Conservation (phyloP, 345 rosid species). For the Rhodomyrtus tomentosa region DNA sequence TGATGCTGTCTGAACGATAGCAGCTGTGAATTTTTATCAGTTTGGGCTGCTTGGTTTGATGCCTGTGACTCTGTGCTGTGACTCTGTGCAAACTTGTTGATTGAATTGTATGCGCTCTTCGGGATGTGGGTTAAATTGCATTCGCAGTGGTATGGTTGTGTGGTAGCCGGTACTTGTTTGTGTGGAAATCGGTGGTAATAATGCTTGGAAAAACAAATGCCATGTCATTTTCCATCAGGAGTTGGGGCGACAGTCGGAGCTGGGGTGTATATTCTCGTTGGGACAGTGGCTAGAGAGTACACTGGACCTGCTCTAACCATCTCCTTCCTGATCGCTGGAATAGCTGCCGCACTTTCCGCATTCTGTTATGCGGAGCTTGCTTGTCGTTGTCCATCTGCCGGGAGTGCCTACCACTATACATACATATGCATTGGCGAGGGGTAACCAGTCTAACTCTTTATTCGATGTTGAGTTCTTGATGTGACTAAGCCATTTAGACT, state of each 20-base stretch:
- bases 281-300: conserved; percentile 96
- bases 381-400: conserved; percentile 93
- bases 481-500: neutral
- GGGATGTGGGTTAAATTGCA: neutral
- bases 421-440: conserved; percentile 95
- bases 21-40: too few relatives aligned
- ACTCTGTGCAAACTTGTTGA: neutral
- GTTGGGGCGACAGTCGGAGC: conserved; percentile 98
- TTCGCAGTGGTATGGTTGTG: neutral
- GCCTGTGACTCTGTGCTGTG: neutral
- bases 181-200: neutral
- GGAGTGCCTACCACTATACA: conserved; percentile 96
- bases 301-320: conserved; percentile 91
- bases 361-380: conserved; percentile 97
- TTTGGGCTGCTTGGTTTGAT: neutral
- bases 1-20: too few relatives aligned
- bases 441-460: conserved; percentile 11
- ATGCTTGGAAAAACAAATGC: neutral
- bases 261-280: conserved; percentile 91
- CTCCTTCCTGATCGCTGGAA: conserved; percentile 84
- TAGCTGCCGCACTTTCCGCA: conserved; percentile 90
- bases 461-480: neutral
- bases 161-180: neutral
- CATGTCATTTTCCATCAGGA: conserved; percentile 19
- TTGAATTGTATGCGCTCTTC: neutral